phyloP scores from a whole-genome alignment of 257 asterid genomes.

The Echium plantagineum region DNA sequence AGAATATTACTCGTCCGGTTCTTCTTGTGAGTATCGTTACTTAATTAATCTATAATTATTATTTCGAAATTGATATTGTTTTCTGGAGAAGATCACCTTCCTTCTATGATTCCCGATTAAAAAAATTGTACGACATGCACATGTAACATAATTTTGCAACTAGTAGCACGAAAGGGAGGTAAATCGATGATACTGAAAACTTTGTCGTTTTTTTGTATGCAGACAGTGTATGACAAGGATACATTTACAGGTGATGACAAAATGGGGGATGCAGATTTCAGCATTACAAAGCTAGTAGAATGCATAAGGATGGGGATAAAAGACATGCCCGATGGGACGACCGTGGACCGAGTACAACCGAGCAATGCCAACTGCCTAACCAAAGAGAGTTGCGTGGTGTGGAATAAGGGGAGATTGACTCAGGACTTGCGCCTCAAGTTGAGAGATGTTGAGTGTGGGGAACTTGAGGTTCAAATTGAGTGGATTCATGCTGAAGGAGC shows the following conservation, averaged over 20 bases:
- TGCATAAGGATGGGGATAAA: conserved; percentile 40
- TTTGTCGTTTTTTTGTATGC: neutral
- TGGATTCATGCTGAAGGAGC: conserved; percentile 21
- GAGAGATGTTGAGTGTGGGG: conserved; percentile 53
- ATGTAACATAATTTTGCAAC: no score
- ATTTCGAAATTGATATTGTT: no score
- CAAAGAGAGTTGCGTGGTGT: conserved; percentile 45
- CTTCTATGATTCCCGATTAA: no score
- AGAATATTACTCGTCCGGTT: conserved; percentile 45
- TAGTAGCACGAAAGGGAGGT: no score
- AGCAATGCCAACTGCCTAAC: conserved; percentile 38
- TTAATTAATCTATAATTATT: no score
- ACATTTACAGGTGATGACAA: conserved; percentile 63
- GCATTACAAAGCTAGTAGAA: conserved; percentile 38
- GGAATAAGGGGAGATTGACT: conserved; percentile 53
- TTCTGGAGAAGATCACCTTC: no score
- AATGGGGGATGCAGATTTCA: conserved; percentile 63
- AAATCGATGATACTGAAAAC: neutral
- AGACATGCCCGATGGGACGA: conserved; percentile 49
- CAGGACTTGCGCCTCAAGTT: conserved; percentile 60
- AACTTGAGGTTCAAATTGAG: conserved; percentile 54
- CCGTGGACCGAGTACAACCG: conserved; percentile 46
- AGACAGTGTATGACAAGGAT: conserved; percentile 70
- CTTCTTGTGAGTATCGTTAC: conserved; percentile 25
- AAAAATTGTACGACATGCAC: no score